A percentile compares a stretch with the other conserved stretches of the same genome.
phyloP scores from a whole-genome alignment of 2,329 filamentous ascomycete genomes.

The Bipolaris zeicola region DNA sequence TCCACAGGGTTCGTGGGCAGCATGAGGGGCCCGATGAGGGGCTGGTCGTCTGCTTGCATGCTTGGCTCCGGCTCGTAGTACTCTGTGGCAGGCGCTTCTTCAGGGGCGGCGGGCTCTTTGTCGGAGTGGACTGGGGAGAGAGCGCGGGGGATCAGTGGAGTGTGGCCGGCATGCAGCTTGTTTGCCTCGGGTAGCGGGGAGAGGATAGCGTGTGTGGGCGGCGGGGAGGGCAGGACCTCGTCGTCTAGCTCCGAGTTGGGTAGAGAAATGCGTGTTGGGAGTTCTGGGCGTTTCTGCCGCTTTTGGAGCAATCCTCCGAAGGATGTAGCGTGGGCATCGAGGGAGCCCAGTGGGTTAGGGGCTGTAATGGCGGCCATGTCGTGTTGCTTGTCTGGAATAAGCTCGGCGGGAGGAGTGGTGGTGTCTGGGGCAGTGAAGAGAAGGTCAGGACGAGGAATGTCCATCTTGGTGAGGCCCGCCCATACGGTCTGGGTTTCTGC shows the following conservation, averaged over 20 bases:
- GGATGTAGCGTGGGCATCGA: slow-evolving; percentile 8
- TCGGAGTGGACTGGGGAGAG: slow-evolving; percentile 21
- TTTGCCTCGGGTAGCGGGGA: slow-evolving; percentile 45
- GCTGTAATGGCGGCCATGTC: slow-evolving; percentile 16
- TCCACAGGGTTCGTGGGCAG: slow-evolving; percentile 41
- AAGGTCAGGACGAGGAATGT: slow-evolving; percentile 28
- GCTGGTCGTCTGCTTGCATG: slow-evolving; percentile 30
- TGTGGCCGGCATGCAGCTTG: slow-evolving; percentile 46
- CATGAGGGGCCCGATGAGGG: slow-evolving; percentile 39
- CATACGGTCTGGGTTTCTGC: slow-evolving; percentile 39
- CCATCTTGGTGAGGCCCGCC: slow-evolving; percentile 38
- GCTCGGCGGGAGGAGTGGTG: slow-evolving; percentile 40
- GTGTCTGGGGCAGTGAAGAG: slow-evolving; percentile 33
- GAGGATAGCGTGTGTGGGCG: slow-evolving; percentile 35
- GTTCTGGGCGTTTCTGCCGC: slow-evolving; percentile 28
- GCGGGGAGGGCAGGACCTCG: slow-evolving; percentile 40
- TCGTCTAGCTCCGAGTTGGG: slow-evolving; percentile 27
- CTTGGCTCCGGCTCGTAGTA: slow-evolving; percentile 17
- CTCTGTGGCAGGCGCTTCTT: slow-evolving; percentile 13
- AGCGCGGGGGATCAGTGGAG: slow-evolving; percentile 37
- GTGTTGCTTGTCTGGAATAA: slow-evolving; percentile 30
- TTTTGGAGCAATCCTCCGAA: slow-evolving; percentile 30
- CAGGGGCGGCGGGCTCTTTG: slow-evolving; percentile 6
- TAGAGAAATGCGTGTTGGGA: slow-evolving; percentile 34
- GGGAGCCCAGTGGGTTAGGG: slow-evolving; percentile 8